A percentile compares a stretch with the other conserved stretches of the same genome.
phyloP scores from a whole-genome alignment of 148 eudicot genomes.

The Rhododendron molle region DNA sequence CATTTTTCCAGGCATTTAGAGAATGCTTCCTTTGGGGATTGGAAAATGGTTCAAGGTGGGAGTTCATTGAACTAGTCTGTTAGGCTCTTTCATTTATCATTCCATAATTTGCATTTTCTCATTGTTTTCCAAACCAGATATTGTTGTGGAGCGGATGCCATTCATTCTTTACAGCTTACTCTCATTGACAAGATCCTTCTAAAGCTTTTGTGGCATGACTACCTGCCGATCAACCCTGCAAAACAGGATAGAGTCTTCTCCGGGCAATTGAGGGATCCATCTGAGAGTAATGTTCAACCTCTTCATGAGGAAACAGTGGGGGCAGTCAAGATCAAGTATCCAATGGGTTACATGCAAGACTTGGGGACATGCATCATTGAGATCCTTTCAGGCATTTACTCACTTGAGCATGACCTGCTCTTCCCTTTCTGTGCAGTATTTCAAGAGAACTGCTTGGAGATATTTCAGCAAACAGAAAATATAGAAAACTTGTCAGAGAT shows the following conservation, averaged over 20 bases:
- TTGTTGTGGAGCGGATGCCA: slow-evolving; percentile 45
- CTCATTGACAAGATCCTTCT: slow-evolving; percentile 61
- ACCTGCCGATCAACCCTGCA: slow-evolving; percentile 29
- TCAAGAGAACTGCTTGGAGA: slow-evolving; percentile 54
- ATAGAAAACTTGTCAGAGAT: slow-evolving; percentile 26
- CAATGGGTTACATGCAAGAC: slow-evolving; percentile 39
- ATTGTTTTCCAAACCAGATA: slow-evolving; percentile 37
- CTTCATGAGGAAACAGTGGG: slow-evolving; percentile 26
- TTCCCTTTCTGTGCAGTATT: slow-evolving; percentile 53
- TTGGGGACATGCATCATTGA: slow-evolving; percentile 70
- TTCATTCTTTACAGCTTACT: slow-evolving; percentile 35
- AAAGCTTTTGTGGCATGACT: slow-evolving; percentile 72
- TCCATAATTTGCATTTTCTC: background rate
- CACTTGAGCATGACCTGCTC: slow-evolving; percentile 43
- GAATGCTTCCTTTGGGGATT: slow-evolving; percentile 76
- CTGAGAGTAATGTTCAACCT: slow-evolving; percentile 24
- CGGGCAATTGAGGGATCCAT: slow-evolving; percentile 16
- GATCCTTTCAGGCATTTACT: slow-evolving; percentile 60
- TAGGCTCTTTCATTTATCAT: slow-evolving; percentile 6
- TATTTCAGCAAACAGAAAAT: slow-evolving; percentile 41
- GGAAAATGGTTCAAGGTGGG: slow-evolving; percentile 69
- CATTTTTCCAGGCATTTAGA: slow-evolving; percentile 67
- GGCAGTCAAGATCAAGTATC: slow-evolving; percentile 29
- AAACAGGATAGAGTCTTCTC: slow-evolving; percentile 24
- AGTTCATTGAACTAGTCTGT: slow-evolving; percentile 6